Evolutionary conservation across 345 rosid genomes (phyloP).

Genomic region (Brassica rapa): DNA sequence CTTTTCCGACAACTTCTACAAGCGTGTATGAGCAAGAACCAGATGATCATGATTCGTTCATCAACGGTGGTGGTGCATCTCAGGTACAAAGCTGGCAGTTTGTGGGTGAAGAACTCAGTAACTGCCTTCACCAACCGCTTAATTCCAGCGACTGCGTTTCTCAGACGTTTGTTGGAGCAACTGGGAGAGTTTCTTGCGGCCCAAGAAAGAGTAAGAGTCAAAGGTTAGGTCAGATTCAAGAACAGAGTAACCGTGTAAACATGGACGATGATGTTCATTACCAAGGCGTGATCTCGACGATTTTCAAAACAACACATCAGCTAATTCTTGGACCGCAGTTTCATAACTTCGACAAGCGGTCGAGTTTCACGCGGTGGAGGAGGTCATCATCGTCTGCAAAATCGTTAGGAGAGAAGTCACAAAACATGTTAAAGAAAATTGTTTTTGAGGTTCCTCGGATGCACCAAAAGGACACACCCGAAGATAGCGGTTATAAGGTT

Average conservation of each 20-base stretch:
- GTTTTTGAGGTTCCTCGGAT: slow-evolving; percentile 70
- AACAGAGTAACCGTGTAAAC: slow-evolving; percentile 47
- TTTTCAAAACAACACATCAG: slow-evolving; percentile 65
- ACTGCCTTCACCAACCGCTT: slow-evolving; percentile 56
- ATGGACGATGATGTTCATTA: slow-evolving; percentile 61
- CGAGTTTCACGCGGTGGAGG: slow-evolving; percentile 73
- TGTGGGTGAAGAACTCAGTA: slow-evolving; percentile 70
- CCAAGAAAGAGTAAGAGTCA: slow-evolving; percentile 43
- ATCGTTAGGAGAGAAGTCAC: slow-evolving; percentile 40
- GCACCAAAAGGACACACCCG: slow-evolving; percentile 48
- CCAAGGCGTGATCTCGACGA: slow-evolving; percentile 60
- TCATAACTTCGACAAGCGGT: slow-evolving; percentile 47
- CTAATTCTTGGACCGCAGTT: slow-evolving; percentile 53
- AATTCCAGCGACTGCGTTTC: slow-evolving; percentile 76
- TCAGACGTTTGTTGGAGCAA: slow-evolving; percentile 54
- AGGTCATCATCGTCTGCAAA: slow-evolving; percentile 36
- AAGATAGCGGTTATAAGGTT: slow-evolving; percentile 41
- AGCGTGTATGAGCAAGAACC: slow-evolving; percentile 45
- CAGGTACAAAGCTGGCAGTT: slow-evolving; percentile 72
- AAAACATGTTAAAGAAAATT: slow-evolving; percentile 71
- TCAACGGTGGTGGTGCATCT: slow-evolving; percentile 60
- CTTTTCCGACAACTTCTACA: slow-evolving; percentile 49
- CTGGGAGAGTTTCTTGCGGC: slow-evolving; percentile 28
- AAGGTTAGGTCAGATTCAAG: slow-evolving; percentile 38
- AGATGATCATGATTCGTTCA: slow-evolving; percentile 53